Percentiles rank a stretch among this genome's conserved stretches.
phyloP scores from a whole-genome alignment of 2,329 filamentous ascomycete species.

The Colletotrichum sp. region DNA sequence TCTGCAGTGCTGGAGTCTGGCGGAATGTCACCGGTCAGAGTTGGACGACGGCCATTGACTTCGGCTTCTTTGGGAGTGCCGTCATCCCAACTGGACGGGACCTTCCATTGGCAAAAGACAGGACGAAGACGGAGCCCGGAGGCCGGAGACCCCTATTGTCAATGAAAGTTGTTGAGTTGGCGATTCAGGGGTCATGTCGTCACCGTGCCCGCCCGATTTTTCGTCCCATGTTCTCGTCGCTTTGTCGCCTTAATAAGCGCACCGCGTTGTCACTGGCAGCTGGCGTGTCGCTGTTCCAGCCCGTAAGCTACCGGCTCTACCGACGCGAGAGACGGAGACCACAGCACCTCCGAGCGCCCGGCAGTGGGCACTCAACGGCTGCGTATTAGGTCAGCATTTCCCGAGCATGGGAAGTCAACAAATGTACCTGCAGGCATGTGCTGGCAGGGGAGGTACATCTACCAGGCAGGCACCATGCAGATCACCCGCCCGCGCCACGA shows the following conservation, averaged over 20 bases:
- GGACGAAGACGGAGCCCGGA: background rate
- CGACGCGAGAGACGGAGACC: background rate
- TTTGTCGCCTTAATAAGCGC: background rate
- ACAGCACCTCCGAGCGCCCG: background rate
- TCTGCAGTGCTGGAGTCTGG: background rate
- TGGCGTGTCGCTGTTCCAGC: background rate
- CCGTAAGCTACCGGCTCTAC: background rate
- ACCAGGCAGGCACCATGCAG: background rate
- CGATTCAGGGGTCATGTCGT: background rate
- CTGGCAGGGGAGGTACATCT: background rate
- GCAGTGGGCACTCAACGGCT: background rate
- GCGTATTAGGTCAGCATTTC: background rate
- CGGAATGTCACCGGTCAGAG: background rate
- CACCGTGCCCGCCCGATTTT: background rate
- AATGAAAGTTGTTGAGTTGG: background rate
- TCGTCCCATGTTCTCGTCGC: background rate
- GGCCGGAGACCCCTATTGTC: background rate
- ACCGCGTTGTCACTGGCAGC: background rate
- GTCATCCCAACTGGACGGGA: background rate
- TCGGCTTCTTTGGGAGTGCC: background rate
- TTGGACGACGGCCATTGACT: background rate
- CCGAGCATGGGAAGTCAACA: background rate
- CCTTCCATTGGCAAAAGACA: background rate
- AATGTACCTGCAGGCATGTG: background rate
- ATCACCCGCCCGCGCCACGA: slow-evolving; percentile 9